Evolutionary conservation across 2,329 filamentous ascomycete species (phyloP).

Genomic region (Metarhizium robertsii): DNA sequence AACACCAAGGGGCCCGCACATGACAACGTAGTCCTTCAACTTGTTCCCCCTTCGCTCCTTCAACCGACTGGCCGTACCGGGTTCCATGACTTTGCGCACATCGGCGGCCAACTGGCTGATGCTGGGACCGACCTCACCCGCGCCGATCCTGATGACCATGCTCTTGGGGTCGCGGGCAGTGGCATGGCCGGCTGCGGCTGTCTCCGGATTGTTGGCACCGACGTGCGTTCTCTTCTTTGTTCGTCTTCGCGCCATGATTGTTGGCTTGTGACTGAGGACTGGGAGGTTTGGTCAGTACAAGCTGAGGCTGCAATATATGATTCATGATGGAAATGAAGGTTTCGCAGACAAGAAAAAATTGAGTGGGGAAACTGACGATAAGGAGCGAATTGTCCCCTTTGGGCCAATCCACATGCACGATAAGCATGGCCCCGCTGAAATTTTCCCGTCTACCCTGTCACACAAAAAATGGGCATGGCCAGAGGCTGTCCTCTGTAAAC

Average conservation of each 20-base stretch:
- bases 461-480: too few relatives aligned
- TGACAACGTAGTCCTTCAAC: conserved; percentile 84
- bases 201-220: conserved; percentile 52
- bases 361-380: conserved; percentile 24
- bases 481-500: too few relatives aligned
- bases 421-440: conserved; percentile 22
- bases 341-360: conserved; percentile 27
- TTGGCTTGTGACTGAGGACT: neutral
- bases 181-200: conserved; percentile 48
- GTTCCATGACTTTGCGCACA: conserved; percentile 90
- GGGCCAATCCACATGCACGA: neutral
- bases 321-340: neutral
- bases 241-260: conserved; percentile 65
- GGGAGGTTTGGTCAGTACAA: conserved; percentile 6
- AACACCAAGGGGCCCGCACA: conserved; percentile 90
- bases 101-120: conserved; percentile 87
- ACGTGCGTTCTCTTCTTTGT: conserved; percentile 86
- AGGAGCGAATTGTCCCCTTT: conserved; percentile 5
- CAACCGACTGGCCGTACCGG: conserved; percentile 78
- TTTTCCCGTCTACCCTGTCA: conserved; percentile 10
- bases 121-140: conserved; percentile 83
- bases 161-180: conserved; percentile 72
- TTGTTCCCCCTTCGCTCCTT: conserved; percentile 86
- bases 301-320: neutral
- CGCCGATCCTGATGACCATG: conserved; percentile 97